Base-by-base conservation (phyloP, 768 basidiomycete species). In the Termitomyces sp. region DNA sequence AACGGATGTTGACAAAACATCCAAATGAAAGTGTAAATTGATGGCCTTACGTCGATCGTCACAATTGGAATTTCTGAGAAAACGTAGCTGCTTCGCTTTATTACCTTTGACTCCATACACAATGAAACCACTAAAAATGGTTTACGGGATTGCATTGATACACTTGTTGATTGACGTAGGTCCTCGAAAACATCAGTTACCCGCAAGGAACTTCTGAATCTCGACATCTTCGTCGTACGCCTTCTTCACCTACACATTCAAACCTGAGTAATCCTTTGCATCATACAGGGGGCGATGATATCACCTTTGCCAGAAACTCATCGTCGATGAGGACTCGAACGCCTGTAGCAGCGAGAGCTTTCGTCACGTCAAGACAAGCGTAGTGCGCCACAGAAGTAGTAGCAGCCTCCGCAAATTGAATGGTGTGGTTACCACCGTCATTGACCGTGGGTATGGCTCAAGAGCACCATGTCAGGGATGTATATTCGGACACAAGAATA, bases 401-500 rank as follows among this genome's bases (percentile, higher is more conserved):
- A 0, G 89, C 89, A 0, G 89, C 74, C 20, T 81, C 71, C n/a
- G 82, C 72, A 67, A 93, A 93, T 13, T 74, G 84, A 2, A 72
- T 73, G 0, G 92, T 93, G 63, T 93, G 92, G 65, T 93, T 93
- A 8, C 90, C 90, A 12, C 90, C 91, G 62, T 84, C 78, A 0
- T 74, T 68, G 22, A 83, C 75, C 0, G 88, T 91, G 3, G 91
- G 92, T 42, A 93, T 93, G 12, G 88, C 91, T 91, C 32, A 24
- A 22, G 9, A 18, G 44, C 9, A 20, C 13, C 13, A 22, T 18
- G 18, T 47, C 2, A 33, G 26, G 32, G 16, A 20, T 36, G n/a
- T 26, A 5, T 26, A 4, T n/a, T 10, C 18, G 18, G 12, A 10
- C 26, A 24, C 30, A 46, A 39, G 6, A 30, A 33, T 7, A 20